Evolutionary conservation across 106 monocot genomes (phyloP), one percentile per base, ranked within the genome.

Genomic region (Dioscorea dumetorum): DNA sequence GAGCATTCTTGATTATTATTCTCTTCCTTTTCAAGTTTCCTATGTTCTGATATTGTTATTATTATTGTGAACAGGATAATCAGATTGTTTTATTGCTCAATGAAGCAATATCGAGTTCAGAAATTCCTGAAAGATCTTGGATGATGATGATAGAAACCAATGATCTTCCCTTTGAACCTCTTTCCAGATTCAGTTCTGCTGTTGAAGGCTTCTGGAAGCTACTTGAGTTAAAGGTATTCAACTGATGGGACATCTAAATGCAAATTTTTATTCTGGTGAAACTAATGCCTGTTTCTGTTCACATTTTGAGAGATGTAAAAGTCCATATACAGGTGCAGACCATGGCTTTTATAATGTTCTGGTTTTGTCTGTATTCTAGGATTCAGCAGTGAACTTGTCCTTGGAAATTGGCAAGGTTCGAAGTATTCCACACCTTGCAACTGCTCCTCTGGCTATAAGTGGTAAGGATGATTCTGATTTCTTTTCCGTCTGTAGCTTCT

Each of bases 61-160:
- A 10, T 24, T 51, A 8, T 60, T 67, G 31, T 51, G 54, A 78
- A 76, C 88, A 95, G 97, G 91, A 97, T 28, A 77, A 73, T 34
- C 88, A 97, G 62, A 66, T 97, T 58, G 69, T 89, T 66, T 63
- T 97, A 62, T 81, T 97, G 74, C 83, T 97, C 49, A 81, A 80
- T 67, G 91, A 89, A 82, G 62, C 70, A 76, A 70, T 4, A 16
- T 63, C 79, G 20, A 66, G 60, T 53, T 69, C 77, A 48, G 91
- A 89, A 64, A 78, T 22, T 67, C 68, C 80, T 49, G 86, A 62
- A 56, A 82, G 71, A 61, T 85, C 97, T 34, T 84, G 64, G 71
- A 89, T 97, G 82, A 87, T 87, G 80, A 82, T 97, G 91, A 20
- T 97, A 50, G 80, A 82, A 68, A 72, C 67, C 56, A 73, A 57